Base-by-base conservation (phyloP, 2,329 filamentous ascomycete genomes). In the Penicillium crustosum region DNA sequence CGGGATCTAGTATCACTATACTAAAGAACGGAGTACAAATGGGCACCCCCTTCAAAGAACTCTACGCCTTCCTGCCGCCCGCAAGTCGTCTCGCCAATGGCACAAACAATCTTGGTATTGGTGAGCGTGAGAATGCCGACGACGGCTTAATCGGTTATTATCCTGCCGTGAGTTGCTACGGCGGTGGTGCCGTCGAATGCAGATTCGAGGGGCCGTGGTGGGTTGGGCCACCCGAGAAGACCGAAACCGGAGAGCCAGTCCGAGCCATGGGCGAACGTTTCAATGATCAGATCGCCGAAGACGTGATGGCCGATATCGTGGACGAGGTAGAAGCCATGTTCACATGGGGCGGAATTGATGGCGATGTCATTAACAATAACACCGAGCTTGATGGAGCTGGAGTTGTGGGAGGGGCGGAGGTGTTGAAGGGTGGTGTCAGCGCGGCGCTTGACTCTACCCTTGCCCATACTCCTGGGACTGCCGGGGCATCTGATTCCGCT, bases 81-180 rank as follows among this genome's bases (percentile, higher is more conserved):
- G 93, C 94, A 0, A 96, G 91, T 56, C 73, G 75, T 45, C 73
- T 78, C 13, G 75, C 76, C 21, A 77, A 76, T 45, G 72, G 71
- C 6, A 75, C 73, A 27, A 77, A 77, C 57, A 77, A 78, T 53
- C 61, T 75, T 21, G 76, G 75, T 3, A 75, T 89, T 42, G 91
- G 90, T 13, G 91, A 90, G 19, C 82, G 94, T 49, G 89, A 94
- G 61, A 91, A 91, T 29, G 86, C 96, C 61, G 94, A 99, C 70
- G 94, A 99, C 70, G 94, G 93, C 36, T 90, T 94, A 82, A 84
- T 97, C 2, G 95, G 94, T 12, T 99, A 99, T 77, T 96, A 96
- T 70, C 94, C 94, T 1, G 91, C 93, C 23, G 86, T 99, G 21
- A 94, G 92, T 66, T 89, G 94, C 23, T 97, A 97, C 77, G 87